Percentiles rank a stretch among this genome's conserved stretches.
These are phyloP conservation scores for Coelastrella sp. DNA, from an alignment of 139 green algal genomes.

Conservation along the genomic window DNA sequence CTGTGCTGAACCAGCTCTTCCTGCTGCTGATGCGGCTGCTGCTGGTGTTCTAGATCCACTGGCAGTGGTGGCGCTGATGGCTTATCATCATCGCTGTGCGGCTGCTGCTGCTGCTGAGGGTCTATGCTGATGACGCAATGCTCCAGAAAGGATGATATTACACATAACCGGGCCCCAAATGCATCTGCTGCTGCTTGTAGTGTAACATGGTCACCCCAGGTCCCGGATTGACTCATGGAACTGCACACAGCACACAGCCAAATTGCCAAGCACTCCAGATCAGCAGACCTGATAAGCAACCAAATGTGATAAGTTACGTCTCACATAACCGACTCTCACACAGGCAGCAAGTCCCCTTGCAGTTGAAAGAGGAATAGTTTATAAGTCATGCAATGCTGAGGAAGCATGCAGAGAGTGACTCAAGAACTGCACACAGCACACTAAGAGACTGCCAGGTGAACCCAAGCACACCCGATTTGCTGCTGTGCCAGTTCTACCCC, in stretches of 20 bases:
- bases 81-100: not conserved
- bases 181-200: constrained; percentile 77
- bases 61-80: not conserved
- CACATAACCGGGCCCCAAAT: constrained; percentile 69
- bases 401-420: no score
- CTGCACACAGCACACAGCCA: not conserved
- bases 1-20: not conserved
- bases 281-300: no score
- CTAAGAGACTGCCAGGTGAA: no score
- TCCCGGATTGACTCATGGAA: constrained; percentile 63
- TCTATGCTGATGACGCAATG: constrained; percentile 75
- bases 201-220: constrained; percentile 91
- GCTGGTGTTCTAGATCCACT: not conserved
- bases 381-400: no score
- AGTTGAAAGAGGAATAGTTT: no score
- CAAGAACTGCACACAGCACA: not conserved
- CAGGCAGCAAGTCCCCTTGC: no score
- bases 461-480: no score
- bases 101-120: constrained; percentile 49
- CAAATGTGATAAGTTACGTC: no score
- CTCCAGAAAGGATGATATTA: constrained; percentile 78
- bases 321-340: no score
- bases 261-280: no score
- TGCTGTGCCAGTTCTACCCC: no score
- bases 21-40: constrained; percentile 2